Evolutionary conservation across 768 basidiomycete species (phyloP), one percentile per base, ranked within the genome.

Genomic region (Hysterangium stoloniferum): DNA sequence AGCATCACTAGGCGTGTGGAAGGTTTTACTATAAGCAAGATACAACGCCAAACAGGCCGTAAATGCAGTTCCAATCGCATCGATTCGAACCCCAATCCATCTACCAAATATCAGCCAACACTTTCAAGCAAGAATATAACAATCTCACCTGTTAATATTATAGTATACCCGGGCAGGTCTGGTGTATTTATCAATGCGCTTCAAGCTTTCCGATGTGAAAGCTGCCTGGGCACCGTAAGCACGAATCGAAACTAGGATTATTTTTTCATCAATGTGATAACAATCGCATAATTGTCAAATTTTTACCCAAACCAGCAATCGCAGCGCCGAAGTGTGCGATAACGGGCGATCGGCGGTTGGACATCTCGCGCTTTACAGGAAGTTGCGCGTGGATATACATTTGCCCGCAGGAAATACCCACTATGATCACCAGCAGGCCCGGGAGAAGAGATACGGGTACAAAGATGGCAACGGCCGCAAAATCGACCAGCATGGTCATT

Each of bases 1-100:
- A 22, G 56, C 49, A 37, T 58, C 61, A 4, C 61, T 57, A 1
- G 52, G 28, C 4, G 11, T n/a, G n/a, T n/a, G n/a, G n/a, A n/a
- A n/a, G n/a, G n/a, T n/a, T n/a, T n/a, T n/a, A 31, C 48, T 46
- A 54, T 73, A 73, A 13, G 48, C 29, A 27, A 52, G n/a, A 29
- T 52, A 52, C 15, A 49, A 28, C 8, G 54, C 43, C 5, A 55
- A 32, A 12, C 11, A 48, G 5, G 67, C 57, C 0, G 65, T 60
- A 52, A 72, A 72, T 24, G 69, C n/a, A 13, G 64, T 67, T 7
- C 70, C 70, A 15, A 71, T 57, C 45, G 64, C 56, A 52, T 71
- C 71, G 32, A 71, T 63, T 15, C 71, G 62, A 48, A 69, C 56
- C 33, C 57, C 59, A 9, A 52, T 47, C 52, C 52, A 52, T 29